Percentiles rank a stretch among this genome's conserved stretches.
phyloP scores from a whole-genome alignment of 441 rosid genomes.

The Arabidopsis hybrid region DNA sequence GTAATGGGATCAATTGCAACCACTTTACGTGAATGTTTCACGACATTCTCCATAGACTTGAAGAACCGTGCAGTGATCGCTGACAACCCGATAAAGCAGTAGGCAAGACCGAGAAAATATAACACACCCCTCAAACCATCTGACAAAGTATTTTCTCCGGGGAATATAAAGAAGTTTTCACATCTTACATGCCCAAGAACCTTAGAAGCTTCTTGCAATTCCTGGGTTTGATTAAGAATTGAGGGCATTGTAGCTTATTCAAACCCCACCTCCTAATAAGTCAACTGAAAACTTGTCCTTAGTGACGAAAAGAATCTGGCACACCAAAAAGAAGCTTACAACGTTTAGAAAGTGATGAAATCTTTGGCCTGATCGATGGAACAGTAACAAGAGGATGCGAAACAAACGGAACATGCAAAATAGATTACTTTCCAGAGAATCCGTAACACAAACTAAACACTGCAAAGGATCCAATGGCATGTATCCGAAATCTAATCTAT shows the following conservation, averaged over 20 bases:
- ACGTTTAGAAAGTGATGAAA: background rate
- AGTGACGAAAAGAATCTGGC: conserved; percentile 23
- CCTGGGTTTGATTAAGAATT: conserved; percentile 40
- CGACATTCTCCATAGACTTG: conserved; percentile 91
- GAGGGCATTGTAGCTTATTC: conserved; percentile 39
- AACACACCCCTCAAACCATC: conserved; percentile 54
- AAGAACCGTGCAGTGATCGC: conserved; percentile 85
- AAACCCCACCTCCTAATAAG: background rate
- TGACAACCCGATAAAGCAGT: conserved; percentile 88
- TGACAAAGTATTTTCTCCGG: conserved; percentile 60
- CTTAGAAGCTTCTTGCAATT: conserved; percentile 36
- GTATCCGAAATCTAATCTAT: background rate
- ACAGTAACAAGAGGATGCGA: background rate
- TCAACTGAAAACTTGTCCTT: conserved; percentile 21
- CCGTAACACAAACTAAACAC: conserved; percentile 8
- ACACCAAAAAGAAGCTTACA: conserved; percentile 1
- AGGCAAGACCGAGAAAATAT: conserved; percentile 74
- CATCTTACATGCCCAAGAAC: conserved; percentile 54
- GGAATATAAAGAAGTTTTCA: conserved; percentile 64
- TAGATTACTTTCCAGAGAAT: conserved; percentile 21
- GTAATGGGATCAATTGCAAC: conserved; percentile 71
- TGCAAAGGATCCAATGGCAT: conserved; percentile 7
- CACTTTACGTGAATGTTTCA: conserved; percentile 78
- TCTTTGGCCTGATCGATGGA: background rate
- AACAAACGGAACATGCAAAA: conserved; percentile 30